Evolutionary conservation across 495 filamentous ascomycete species (phyloP), one percentile per base, ranked within the genome.

Genomic region (Penicillium argentinense): DNA sequence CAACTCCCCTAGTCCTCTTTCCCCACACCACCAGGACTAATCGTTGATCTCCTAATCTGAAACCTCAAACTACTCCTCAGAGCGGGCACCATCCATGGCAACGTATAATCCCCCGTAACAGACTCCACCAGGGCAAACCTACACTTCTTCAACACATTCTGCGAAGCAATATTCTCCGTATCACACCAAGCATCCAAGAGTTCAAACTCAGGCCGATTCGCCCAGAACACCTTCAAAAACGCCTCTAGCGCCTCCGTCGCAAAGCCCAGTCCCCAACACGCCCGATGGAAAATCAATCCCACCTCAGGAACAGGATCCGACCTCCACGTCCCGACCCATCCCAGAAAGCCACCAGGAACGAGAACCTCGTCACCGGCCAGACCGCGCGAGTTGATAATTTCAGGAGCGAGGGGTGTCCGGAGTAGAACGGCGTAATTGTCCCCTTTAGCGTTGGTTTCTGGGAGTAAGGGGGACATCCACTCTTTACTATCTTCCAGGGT

Each of bases 211-310:
- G 54, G 53, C 33, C 43, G 60, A 3, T 32, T 32, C 4, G 40
- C n/a, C 63, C 65, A 67, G 34, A 62, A 68, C 12, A 56, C 17
- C 13, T 49, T 22, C 2, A 62, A 17, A 43, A 63, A 66, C 1
- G 42, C 59, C 24, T 24, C 40, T 42, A 71, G 17, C 1, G 59
- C 65, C 28, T 67, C 63, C 0, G 59, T 62, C 4, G 66, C 65
- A 42, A 60, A 64, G 1, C 67, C 67, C 9, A 51, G 26, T 2
- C 65, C 66, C 65, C 59, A 67, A 1, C 38, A 51, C 4, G 39
- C 40, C n/a, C 45, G 55, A 30, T 61, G 49, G 13, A 63, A 65
- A 13, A 58, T 57, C 27, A 62, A 65, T 4, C 65, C 61, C 12
- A 68, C 40, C 44, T 68, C 57, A 0, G 67, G 55, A 4, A 46